Evolutionary conservation across 441 rosid species (phyloP).

Genomic region (Euphorbia schlechtendalii): DNA sequence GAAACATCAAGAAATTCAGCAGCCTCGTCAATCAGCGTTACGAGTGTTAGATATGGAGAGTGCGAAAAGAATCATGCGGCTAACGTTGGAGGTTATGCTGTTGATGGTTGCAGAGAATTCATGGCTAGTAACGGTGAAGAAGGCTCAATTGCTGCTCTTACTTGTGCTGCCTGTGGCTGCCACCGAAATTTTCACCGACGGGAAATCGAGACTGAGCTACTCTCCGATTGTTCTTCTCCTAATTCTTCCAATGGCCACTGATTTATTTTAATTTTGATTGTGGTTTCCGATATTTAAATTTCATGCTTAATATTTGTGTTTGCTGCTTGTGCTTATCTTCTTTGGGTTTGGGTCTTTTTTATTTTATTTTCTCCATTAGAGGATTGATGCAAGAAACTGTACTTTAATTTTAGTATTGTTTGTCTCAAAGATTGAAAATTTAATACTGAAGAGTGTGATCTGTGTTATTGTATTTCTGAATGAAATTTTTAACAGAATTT

Average conservation of each 20-base stretch:
- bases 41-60: conserved; percentile 67
- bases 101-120: conserved; percentile 96
- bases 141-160: conserved; percentile 53
- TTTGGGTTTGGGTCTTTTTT: neutral
- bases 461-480: neutral
- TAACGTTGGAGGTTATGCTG: conserved; percentile 76
- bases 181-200: conserved; percentile 73
- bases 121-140: conserved; percentile 61
- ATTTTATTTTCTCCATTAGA: too few relatives aligned
- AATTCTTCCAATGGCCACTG: conserved; percentile 23
- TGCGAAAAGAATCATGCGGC: conserved; percentile 97
- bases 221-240: conserved; percentile 47
- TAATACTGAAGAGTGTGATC: conserved; percentile 5
- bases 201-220: conserved; percentile 49
- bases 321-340: neutral
- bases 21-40: conserved; percentile 32
- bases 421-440: neutral
- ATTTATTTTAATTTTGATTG: neutral
- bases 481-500: neutral
- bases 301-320: too few relatives aligned
- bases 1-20: conserved; percentile 36
- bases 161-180: conserved; percentile 94
- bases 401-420: neutral
- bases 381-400: neutral
- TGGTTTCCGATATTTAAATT: neutral